Evolutionary conservation across 2,329 filamentous ascomycete species (phyloP).

Genomic region (Monosporascus sp.): DNA sequence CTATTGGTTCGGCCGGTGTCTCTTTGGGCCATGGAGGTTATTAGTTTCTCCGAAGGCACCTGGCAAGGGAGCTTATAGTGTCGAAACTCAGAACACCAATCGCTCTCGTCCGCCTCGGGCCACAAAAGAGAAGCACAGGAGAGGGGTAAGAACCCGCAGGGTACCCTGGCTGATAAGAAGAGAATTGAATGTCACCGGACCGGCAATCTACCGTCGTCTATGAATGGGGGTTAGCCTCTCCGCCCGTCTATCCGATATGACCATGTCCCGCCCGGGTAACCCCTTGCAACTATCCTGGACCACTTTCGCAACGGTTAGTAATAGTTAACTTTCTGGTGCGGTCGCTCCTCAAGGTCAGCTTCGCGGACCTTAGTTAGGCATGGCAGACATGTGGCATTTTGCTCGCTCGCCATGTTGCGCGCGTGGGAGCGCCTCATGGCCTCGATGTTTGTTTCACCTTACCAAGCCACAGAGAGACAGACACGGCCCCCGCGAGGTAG

Average conservation of each 20-base stretch:
- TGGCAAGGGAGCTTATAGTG: not conserved
- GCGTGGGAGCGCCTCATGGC: not conserved
- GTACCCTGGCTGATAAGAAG: not conserved
- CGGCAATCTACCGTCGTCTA: not conserved
- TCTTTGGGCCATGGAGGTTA: not conserved
- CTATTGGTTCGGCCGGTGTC: not conserved
- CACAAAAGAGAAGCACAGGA: not conserved
- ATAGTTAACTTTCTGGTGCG: not conserved
- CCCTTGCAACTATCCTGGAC: conserved; percentile 7
- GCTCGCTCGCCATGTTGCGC: not conserved
- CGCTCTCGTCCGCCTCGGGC: not conserved
- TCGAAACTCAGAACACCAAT: not conserved
- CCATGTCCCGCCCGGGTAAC: conserved; percentile 4
- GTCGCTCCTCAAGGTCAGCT: not conserved
- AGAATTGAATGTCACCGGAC: not conserved
- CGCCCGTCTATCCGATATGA: conserved; percentile 13
- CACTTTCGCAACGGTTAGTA: not conserved
- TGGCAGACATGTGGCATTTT: not conserved
- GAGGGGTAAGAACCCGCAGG: not conserved
- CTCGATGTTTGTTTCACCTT: not conserved
- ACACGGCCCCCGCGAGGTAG: not conserved
- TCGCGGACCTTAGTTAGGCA: not conserved
- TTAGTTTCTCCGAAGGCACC: not conserved
- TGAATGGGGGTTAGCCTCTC: conserved; percentile 3
- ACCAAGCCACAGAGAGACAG: no score